Base-by-base conservation (phyloP, 352 stramenopile species). In the Phytophthora pini region DNA sequence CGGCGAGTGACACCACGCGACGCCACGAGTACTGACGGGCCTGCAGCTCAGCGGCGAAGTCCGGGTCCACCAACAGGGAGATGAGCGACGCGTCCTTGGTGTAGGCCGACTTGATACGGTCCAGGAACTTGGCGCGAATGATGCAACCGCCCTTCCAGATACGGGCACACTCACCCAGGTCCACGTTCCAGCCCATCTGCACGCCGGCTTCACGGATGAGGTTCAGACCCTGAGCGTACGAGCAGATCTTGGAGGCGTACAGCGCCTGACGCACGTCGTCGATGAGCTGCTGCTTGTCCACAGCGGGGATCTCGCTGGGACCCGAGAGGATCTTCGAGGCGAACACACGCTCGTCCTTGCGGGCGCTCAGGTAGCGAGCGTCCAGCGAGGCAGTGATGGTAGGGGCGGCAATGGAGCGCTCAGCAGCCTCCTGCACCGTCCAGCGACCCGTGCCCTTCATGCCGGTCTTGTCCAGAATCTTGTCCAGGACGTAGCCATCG, bases 111-210 rank as follows among this genome's bases (percentile, higher is more conserved):
- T 98, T 98, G 81, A 99, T 99, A 75, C 97, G 93, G 82, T 99
- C 95, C 26, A 99, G 82, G 65, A 99, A 97, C 38, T 84, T 87
- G 22, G 97, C 97, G 57, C 98, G 96, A 70, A 99, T 99, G 77
- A 99, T 99, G 87, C 98, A 99, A 45, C 98, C 98, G 60, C 98
- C 98, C 77, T 98, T 98, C 97, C 97, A 99, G 90, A 99, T 99
- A 60, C 95, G 89, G 17, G 96, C 96, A 79, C 97, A 99, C 72
- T 99, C 95, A 55, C 87, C 87, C 10, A 99, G 74, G 82, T 99
- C 83, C 10, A 99, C 89, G 72, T 98, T 90, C 98, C 98, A 99
- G 68, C 94, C 92, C 76, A 98, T 94, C 72, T 99, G 84, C 17
- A 98, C 86, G 17, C 93, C 97, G 12, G 95, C 95, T 58, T 96